Evolutionary conservation across 768 basidiomycete species (phyloP), one percentile per base, ranked within the genome.

Genomic region (Antrodiella citrinella): DNA sequence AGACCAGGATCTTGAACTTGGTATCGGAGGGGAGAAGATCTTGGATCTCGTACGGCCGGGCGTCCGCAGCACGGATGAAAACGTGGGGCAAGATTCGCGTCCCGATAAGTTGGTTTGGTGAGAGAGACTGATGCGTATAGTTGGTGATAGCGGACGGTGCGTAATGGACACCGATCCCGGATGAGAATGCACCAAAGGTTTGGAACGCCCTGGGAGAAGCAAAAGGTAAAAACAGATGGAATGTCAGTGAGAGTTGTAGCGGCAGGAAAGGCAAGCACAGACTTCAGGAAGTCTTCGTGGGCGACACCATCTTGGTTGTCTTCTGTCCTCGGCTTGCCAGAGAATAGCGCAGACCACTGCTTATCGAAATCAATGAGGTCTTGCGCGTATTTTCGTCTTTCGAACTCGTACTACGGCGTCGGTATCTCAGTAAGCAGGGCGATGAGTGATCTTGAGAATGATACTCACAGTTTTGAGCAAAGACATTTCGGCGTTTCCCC

Each of bases 351-450:
- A 0, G 74, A 71, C 54, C 74, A 78, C 50, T 67, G 66, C 56
- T 75, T 75, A 60, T 80, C 78, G 48, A 77, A 78, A 46, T 67
- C 59, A 53, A 80, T 77, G 30, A 81, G 67, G 44, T 78, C 77
- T 55, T 75, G 71, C 0, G 79, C 79, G 54, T 68, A 78, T 56
- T 72, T 71, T 40, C 72, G 69, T 7, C 80, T 72, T 59, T 81
- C 79, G 19, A 66, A 67, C 50, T 78, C 77, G 57, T 77, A 78
- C 75, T 77, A 30, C 1, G 19, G 30, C 5, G 39, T n/a, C 3
- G 49, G 21, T 2, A n/a, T 20, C 19, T 26, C 1, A 35, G 12
- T 18, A 25, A 47, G 20, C 43, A 35, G 30, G 30, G 30, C 15
- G 23, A 20, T 13, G 19, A 38, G 22, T 13, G 26, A 13, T 10